Evolutionary conservation across 345 rosid genomes (phyloP).

Genomic region (Lumnitzera littorea): DNA sequence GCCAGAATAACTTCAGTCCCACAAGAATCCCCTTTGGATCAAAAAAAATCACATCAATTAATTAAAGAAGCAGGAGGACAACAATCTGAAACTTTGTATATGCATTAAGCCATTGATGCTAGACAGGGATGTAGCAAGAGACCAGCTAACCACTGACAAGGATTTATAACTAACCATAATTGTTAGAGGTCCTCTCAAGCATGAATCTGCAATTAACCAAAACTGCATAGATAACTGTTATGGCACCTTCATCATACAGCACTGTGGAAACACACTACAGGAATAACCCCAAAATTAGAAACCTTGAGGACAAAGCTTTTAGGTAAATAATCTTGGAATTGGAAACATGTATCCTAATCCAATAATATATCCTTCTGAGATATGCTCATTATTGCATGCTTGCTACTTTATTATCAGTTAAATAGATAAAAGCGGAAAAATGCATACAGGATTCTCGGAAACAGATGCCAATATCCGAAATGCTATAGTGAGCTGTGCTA

Average conservation of each 20-base stretch:
- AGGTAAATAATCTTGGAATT: slow-evolving; percentile 10
- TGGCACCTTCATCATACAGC: slow-evolving; percentile 85
- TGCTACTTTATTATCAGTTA: background rate
- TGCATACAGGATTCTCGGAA: slow-evolving; percentile 77
- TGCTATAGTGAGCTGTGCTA: slow-evolving; percentile 88
- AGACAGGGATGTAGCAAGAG: background rate
- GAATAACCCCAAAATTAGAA: slow-evolving; percentile 14
- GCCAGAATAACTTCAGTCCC: background rate
- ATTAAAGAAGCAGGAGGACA: background rate
- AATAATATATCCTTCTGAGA: too few relatives aligned
- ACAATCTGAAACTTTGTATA: background rate
- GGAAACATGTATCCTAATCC: background rate
- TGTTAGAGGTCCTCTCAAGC: slow-evolving; percentile 93
- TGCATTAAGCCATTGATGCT: background rate
- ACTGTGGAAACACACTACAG: slow-evolving; percentile 78
- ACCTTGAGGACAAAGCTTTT: background rate
- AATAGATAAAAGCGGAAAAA: slow-evolving; percentile 5
- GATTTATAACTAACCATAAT: slow-evolving; percentile 48
- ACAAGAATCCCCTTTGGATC: too few relatives aligned
- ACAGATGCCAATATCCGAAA: slow-evolving; percentile 78
- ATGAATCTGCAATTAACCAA: slow-evolving; percentile 85
- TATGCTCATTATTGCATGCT: too few relatives aligned
- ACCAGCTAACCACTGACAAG: background rate
- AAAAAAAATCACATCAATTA: too few relatives aligned
- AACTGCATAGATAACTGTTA: slow-evolving; percentile 66